Percentiles rank a stretch among this genome's conserved stretches.
phyloP scores from a whole-genome alignment of 768 basidiomycete genomes.

The Strobilomyces echinocephalus region DNA sequence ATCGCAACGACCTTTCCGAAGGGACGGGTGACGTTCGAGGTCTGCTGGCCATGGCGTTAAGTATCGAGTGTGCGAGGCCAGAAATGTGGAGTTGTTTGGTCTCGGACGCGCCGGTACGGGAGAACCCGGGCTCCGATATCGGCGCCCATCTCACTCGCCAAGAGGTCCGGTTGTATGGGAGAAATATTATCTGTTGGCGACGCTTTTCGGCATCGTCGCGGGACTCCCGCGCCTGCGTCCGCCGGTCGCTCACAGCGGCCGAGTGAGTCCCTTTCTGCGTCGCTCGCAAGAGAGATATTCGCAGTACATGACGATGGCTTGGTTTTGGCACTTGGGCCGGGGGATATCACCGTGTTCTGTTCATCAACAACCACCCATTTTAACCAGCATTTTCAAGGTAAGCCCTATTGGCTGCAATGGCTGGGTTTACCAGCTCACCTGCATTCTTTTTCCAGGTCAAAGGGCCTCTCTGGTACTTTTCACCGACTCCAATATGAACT shows the following conservation, averaged over 20 bases:
- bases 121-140: conserved; percentile 37
- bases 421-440: no score
- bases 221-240: conserved; percentile 91
- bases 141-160: no score
- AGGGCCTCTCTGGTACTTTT: no score
- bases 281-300: conserved; percentile 69
- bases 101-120: background rate
- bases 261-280: conserved; percentile 57
- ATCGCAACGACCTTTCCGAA: conserved; percentile 68
- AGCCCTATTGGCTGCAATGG: no score
- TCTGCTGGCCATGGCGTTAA: no score
- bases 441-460: no score
- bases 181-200: conserved; percentile 80
- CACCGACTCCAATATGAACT: no score
- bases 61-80: conserved; percentile 68
- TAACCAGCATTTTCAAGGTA: no score
- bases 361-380: no score
- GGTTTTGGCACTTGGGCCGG: no score
- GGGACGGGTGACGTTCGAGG: conserved; percentile 50
- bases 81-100: conserved; percentile 70
- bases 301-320: conserved; percentile 89
- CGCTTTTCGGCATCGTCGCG: conserved; percentile 85
- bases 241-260: conserved; percentile 83
- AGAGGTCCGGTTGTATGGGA: conserved; percentile 90
- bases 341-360: no score